A percentile compares a stretch with the other conserved stretches of the same genome.
phyloP scores from a whole-genome alignment of 2,329 filamentous ascomycete genomes.

The Talaromyces marneffei region DNA sequence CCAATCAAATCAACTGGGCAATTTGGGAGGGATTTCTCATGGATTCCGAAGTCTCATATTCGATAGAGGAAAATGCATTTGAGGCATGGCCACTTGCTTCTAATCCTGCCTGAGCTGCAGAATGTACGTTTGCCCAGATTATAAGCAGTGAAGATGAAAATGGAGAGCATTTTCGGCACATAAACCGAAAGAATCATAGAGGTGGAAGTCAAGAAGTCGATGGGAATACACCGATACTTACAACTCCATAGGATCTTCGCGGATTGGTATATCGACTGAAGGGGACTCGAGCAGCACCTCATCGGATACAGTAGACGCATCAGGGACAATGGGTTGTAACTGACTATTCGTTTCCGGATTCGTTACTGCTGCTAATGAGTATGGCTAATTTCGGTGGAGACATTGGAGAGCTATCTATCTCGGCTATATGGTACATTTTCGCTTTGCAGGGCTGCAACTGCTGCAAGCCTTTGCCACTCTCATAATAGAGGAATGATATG shows the following conservation, averaged over 20 bases:
- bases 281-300: neutral
- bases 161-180: too few species aligned
- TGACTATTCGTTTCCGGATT: neutral
- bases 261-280: neutral
- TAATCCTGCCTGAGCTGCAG: too few species aligned
- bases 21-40: too few species aligned
- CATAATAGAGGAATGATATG: neutral
- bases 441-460: constrained; percentile 3
- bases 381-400: neutral
- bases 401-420: neutral
- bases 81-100: too few species aligned
- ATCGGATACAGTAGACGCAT: neutral
- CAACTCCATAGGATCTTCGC: constrained; percentile 2
- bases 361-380: neutral
- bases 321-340: neutral
- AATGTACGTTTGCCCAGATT: too few species aligned
- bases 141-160: too few species aligned
- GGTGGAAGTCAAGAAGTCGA: too few species aligned
- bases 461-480: constrained; percentile 7
- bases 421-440: constrained; percentile 3
- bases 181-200: too few species aligned
- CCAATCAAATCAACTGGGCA: too few species aligned
- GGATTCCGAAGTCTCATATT: too few species aligned
- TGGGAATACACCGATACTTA: too few species aligned
- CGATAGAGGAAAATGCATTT: too few species aligned